These are phyloP conservation scores for Teunomyces gatunensis DNA, from an alignment of 805 yeast genomes.

Conservation along the genomic window DNA sequence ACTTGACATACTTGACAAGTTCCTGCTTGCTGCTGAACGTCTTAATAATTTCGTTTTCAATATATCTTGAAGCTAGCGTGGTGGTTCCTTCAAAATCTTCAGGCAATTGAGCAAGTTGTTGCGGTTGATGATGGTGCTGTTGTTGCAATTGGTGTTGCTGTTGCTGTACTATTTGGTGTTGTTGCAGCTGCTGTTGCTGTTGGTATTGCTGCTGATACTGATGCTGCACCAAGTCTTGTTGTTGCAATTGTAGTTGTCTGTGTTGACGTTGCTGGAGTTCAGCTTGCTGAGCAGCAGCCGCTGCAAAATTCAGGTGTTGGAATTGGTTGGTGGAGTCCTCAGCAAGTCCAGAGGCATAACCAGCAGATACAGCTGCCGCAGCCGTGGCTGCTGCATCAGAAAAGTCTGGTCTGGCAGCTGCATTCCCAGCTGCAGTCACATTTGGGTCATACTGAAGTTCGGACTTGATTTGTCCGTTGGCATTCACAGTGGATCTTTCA, in stretches of 20 bases:
- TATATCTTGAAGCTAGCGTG: conserved; percentile 13
- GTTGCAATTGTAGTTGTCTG: conserved; percentile 11
- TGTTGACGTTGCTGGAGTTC: conserved; percentile 13
- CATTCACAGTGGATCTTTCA: conserved; percentile 20
- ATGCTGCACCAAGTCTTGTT: conserved; percentile 10
- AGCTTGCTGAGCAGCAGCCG: conserved; percentile 14
- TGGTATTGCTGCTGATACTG: conserved; percentile 12
- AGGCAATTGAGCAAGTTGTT: conserved; percentile 6
- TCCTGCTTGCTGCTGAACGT: conserved; percentile 13
- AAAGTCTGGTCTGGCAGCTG: conserved; percentile 10
- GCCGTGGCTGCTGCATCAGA: conserved; percentile 17
- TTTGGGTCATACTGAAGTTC: conserved; percentile 4
- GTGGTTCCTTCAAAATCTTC: conserved; percentile 13
- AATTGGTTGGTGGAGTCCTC: conserved; percentile 10
- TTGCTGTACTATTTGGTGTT: conserved; percentile 10
- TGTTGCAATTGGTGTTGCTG: conserved; percentile 14
- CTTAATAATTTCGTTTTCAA: conserved; percentile 15
- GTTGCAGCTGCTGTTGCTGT: conserved; percentile 7
- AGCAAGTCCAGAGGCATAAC: conserved; percentile 5
- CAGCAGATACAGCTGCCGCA: conserved; percentile 12
- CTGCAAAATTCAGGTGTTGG: conserved; percentile 12
- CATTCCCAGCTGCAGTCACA: conserved; percentile 7
- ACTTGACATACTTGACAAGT: conserved; percentile 33
- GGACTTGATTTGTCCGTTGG: conserved; percentile 1
- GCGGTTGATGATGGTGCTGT: conserved; percentile 12